Evolutionary conservation across 495 filamentous ascomycete species (phyloP).

Genomic region (Platismatia glauca): DNA sequence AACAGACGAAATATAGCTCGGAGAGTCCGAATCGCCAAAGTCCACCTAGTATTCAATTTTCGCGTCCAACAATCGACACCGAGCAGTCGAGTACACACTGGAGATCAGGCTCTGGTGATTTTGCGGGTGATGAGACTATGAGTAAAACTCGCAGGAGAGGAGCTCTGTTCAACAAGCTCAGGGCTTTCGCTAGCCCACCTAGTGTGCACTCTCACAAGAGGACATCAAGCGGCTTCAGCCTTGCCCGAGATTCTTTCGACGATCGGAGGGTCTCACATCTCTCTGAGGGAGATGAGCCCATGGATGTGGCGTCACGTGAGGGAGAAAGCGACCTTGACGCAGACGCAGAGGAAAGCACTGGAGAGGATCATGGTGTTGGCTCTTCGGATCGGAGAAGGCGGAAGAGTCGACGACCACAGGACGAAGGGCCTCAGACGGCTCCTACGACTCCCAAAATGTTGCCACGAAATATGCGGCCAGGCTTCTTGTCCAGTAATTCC

Average conservation of each 20-base stretch:
- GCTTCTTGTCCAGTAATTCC: constrained; percentile 39
- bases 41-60: constrained; percentile 58
- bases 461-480: constrained; percentile 30
- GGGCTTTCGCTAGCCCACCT: constrained; percentile 43
- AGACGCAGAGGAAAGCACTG: constrained; percentile 64
- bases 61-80: constrained; percentile 39
- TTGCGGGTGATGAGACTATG: constrained; percentile 43
- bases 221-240: constrained; percentile 35
- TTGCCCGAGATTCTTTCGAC: constrained; percentile 19
- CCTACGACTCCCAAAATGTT: constrained; percentile 51
- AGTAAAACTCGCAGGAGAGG: constrained; percentile 45
- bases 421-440: constrained; percentile 46
- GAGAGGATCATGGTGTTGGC: constrained; percentile 41
- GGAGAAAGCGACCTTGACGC: constrained; percentile 62
- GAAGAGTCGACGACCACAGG: constrained; percentile 48
- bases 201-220: constrained; percentile 37
- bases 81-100: constrained; percentile 39
- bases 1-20: constrained; percentile 3
- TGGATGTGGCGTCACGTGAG: constrained; percentile 48
- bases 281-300: constrained; percentile 41
- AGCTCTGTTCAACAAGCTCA: constrained; percentile 60
- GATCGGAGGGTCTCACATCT: constrained; percentile 31
- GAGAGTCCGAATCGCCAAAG: constrained; percentile 39
- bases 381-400: constrained; percentile 33
- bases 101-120: constrained; percentile 48